Base-by-base conservation (phyloP, 2,329 filamentous ascomycete species). In the Proliferodiscus dingleyae region DNA sequence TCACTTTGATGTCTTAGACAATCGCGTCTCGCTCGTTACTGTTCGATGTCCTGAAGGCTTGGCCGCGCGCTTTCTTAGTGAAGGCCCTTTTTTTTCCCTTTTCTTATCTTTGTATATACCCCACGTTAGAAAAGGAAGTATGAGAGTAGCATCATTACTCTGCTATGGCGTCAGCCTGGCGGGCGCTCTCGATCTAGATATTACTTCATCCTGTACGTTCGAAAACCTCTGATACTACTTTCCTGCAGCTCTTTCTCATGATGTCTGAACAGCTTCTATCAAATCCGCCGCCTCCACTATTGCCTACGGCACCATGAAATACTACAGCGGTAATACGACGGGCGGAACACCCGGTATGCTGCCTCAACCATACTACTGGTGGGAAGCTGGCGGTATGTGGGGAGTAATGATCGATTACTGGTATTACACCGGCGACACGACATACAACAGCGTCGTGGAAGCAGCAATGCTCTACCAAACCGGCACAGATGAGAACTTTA, bases 321-420 rank as follows among this genome's bases (percentile, higher is more conserved):
- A 73, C 51, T 77, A 77, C 54, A 70, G 66, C 1, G 69, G 66
- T 18, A 69, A 71, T 42, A 54, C 64, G 21, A 65, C 70, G 19
- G 72, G 71, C 18, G 69, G 74, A 47, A 65, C 68, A 15, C 72
- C 73, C 1, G 73, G 73, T 19, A 69, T 72, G 46, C 50, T 78
- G 45, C 67, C 72, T 24, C 55, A 65, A 19, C 54, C 54, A 4
- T 74, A 73, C 53, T 74, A 72, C 59, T 77, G 72, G 72, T 75
- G 72, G 73, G 72, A 77, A 54, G 77, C 89, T 81, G 87, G 84
- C 86, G 66, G 83, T 68, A 61, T 58, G 48, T 72, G 81, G 66
- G 78, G 77, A 23, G 73, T 83, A 2, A 69, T 93, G 47, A 73
- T 94, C 45, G 85, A 93, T 56, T 93, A 93, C 64, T 93, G 87